Evolutionary conservation across 2,329 filamentous ascomycete genomes (phyloP).

Genomic region (Sphaerulina vaccinii): DNA sequence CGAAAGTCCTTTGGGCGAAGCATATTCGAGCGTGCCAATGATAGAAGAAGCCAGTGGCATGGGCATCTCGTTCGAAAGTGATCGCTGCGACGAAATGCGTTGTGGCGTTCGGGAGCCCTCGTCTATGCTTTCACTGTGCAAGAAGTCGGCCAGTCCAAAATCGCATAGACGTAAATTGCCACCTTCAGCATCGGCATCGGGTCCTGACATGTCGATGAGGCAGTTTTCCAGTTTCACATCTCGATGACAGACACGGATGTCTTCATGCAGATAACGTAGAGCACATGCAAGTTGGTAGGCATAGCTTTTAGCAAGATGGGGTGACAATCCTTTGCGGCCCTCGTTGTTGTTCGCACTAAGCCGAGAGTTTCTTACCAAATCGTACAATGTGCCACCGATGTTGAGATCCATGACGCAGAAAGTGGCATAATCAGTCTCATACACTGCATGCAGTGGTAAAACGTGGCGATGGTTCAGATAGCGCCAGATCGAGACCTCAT

Average conservation of each 20-base stretch:
- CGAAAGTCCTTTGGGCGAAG: conserved; percentile 50
- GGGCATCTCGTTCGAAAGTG: conserved; percentile 22
- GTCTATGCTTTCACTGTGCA: conserved; percentile 50
- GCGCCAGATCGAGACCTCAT: conserved; percentile 67
- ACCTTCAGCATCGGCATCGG: conserved; percentile 48
- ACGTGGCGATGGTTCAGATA: conserved; percentile 63
- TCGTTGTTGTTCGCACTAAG: conserved; percentile 28
- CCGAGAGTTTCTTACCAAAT: conserved; percentile 58
- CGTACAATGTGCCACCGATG: conserved; percentile 63
- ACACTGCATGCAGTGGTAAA: conserved; percentile 61
- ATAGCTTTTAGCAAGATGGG: conserved; percentile 58
- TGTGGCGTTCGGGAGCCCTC: conserved; percentile 12
- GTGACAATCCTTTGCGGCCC: conserved; percentile 44
- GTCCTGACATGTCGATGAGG: conserved; percentile 56
- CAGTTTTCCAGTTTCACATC: conserved; percentile 71
- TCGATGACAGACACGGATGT: conserved; percentile 64
- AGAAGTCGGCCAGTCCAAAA: conserved; percentile 69
- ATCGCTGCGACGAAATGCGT: conserved; percentile 17
- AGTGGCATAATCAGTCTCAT: conserved; percentile 66
- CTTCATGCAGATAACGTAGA: conserved; percentile 65
- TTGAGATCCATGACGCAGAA: conserved; percentile 67
- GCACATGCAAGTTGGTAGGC: conserved; percentile 63
- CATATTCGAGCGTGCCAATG: conserved; percentile 60
- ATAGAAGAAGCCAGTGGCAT: conserved; percentile 43
- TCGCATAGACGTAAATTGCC: conserved; percentile 64